Percentiles rank a stretch among this genome's conserved stretches.
Evolutionary conservation across 2,329 filamentous ascomycete species (phyloP).

Genomic region (Exophiala oligosperma): DNA sequence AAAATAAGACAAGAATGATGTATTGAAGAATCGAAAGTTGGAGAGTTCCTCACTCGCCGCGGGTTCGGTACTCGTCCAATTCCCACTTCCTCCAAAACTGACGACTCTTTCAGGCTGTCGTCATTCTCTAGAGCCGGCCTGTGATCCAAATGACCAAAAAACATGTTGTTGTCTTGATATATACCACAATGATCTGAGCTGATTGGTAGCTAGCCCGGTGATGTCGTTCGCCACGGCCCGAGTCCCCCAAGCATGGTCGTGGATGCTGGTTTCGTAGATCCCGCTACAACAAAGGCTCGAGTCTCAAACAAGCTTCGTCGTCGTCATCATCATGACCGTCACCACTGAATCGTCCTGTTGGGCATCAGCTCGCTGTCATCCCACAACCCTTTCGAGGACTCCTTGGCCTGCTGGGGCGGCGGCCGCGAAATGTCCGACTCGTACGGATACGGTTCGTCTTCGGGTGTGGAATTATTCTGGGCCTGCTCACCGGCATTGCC

Average conservation of each 20-base stretch:
- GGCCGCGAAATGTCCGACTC: slow-evolving; percentile 4
- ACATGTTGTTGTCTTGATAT: too few species aligned
- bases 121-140: too few species aligned
- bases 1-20: too few species aligned
- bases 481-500: slow-evolving; percentile 22
- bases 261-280: not conserved
- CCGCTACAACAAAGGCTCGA: slow-evolving; percentile 18
- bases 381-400: slow-evolving; percentile 15
- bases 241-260: not conserved
- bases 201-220: too few species aligned
- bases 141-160: too few species aligned
- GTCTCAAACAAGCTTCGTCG: slow-evolving; percentile 15
- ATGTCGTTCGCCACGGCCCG: not conserved
- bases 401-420: not conserved
- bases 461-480: slow-evolving; percentile 1
- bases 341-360: slow-evolving; percentile 22
- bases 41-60: too few species aligned
- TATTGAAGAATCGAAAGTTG: too few species aligned
- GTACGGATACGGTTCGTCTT: not conserved
- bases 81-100: too few species aligned
- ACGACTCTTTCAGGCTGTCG: too few species aligned
- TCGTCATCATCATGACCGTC: slow-evolving; percentile 7
- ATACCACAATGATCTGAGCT: too few species aligned
- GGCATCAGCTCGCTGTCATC: slow-evolving; percentile 22
- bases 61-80: too few species aligned